Percentiles rank a stretch among this genome's conserved stretches.
Conservation (phyloP, 352 stramenopile species). For the Globisporangium uncinulatum region DNA sequence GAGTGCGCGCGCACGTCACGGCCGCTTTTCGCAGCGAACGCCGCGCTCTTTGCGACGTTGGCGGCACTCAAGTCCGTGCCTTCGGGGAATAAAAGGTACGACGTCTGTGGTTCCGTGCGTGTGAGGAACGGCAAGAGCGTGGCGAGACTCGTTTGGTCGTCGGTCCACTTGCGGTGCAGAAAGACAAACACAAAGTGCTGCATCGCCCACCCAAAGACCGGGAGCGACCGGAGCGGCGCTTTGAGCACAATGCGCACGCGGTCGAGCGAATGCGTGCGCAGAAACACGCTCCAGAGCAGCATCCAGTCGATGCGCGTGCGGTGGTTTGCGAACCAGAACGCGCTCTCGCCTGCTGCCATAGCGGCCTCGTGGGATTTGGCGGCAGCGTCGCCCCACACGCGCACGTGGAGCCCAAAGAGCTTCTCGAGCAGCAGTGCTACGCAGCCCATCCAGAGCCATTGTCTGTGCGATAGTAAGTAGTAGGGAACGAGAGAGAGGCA, state of each 20-base stretch:
- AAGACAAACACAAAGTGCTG: conserved; percentile 86
- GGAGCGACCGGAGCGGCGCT: conserved; percentile 55
- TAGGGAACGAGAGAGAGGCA: background rate
- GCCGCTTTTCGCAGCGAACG: conserved; percentile 48
- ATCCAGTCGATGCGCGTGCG: conserved; percentile 85
- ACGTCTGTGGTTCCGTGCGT: conserved; percentile 38
- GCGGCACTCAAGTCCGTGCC: conserved; percentile 66
- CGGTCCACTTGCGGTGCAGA: conserved; percentile 56
- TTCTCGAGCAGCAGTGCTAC: conserved; percentile 63
- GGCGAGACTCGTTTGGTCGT: conserved; percentile 51
- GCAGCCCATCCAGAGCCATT: conserved; percentile 78
- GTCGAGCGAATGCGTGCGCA: conserved; percentile 43
- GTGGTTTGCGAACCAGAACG: conserved; percentile 75
- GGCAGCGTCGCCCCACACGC: conserved; percentile 48
- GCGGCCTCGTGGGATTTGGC: conserved; percentile 45
- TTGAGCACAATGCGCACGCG: conserved; percentile 75
- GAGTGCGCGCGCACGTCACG: conserved; percentile 47
- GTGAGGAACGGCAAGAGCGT: conserved; percentile 54
- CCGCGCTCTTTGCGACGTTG: conserved; percentile 58
- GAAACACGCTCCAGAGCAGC: conserved; percentile 67
- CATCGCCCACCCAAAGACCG: conserved; percentile 85
- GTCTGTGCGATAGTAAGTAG: conserved; percentile 16
- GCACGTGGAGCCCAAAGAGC: conserved; percentile 51
- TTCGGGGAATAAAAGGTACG: conserved; percentile 79
- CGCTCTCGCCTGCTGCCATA: conserved; percentile 38